Evolutionary conservation across 2,329 filamentous ascomycete genomes (phyloP), one percentile per base, ranked within the genome.

Genomic region (Scedosporium dehoogii): DNA sequence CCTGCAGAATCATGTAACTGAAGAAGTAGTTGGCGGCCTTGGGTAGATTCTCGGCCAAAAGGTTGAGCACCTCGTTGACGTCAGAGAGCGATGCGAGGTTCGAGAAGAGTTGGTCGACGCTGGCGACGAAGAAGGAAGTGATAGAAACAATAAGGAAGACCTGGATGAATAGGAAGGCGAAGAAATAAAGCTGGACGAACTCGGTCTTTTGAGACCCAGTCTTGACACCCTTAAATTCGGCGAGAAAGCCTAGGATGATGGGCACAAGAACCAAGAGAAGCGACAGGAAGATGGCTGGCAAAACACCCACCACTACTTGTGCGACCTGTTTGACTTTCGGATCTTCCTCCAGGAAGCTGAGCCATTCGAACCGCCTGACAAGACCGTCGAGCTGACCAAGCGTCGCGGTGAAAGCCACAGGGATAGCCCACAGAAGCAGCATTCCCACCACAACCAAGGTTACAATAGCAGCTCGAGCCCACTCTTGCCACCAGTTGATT

Each of bases 21-120:
- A 97, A 97, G 79, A 97, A 99, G 74, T 97, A 99, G 71, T 97
- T 96, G 68, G 91, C 89, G 0, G 92, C 88, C 67, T 85, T 89
- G 1, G 94, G 94, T 4, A 99, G 78, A 64, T 92, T 94, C 10
- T 79, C 73, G 0, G 93, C 93, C 29, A 99, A 77, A 0, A 89
- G 80, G 18, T 84, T 73, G 0, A 94, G 85, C 63, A 96, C 84
- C 44, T 81, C 81, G n/a, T 78, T 75, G 6, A 91, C 86, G 56
- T 90, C 81, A 2, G 70, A 55, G 3, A 81, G 64, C 23, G 72
- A 46, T 9, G 75, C 70, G 6, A 81, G 67, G 27, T 82, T 75
- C 42, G 84, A 73, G 3, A 88, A 78, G 10, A 94, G 72, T n/a
- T 83, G 78, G 18, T 84, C 76, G 53, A 93, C 79, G 0, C 85